Percentiles rank a stretch among this genome's conserved stretches.
phyloP scores from a whole-genome alignment of 2,329 filamentous ascomycete species.

The Fusarium sp. region DNA sequence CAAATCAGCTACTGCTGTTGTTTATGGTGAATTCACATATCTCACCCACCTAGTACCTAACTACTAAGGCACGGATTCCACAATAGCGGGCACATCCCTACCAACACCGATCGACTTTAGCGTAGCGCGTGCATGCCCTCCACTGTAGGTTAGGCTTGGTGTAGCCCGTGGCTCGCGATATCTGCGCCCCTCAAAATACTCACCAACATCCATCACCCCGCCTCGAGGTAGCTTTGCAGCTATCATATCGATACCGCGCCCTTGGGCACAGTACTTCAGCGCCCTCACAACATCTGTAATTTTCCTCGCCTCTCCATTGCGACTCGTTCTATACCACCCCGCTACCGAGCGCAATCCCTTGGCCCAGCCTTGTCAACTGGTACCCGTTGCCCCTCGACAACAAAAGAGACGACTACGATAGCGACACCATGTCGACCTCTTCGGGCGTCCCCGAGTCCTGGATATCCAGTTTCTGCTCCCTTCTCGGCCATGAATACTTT shows the following conservation, averaged over 20 bases:
- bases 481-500: slow-evolving; percentile 98
- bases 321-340: neutral
- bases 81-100: neutral
- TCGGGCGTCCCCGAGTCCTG: slow-evolving; percentile 82
- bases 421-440: slow-evolving; percentile 64
- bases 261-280: slow-evolving; percentile 16
- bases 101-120: slow-evolving; percentile 16
- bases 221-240: slow-evolving; percentile 33
- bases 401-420: slow-evolving; percentile 6
- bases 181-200: slow-evolving; percentile 37
- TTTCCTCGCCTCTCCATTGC: neutral
- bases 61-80: neutral
- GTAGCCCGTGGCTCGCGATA: slow-evolving; percentile 26
- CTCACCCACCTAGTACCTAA: neutral
- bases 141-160: neutral
- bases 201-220: slow-evolving; percentile 40
- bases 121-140: slow-evolving; percentile 14
- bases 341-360: slow-evolving; percentile 21
- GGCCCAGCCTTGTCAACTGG: slow-evolving; percentile 16
- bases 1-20: neutral
- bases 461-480: slow-evolving; percentile 96
- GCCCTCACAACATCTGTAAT: neutral
- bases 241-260: slow-evolving; percentile 40
- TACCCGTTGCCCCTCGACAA: slow-evolving; percentile 15
- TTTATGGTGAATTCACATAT: slow-evolving; percentile 21